Evolutionary conservation across 2,329 filamentous ascomycete species (phyloP), one percentile per base, ranked within the genome.

Genomic region (Lachnellula cervina): DNA sequence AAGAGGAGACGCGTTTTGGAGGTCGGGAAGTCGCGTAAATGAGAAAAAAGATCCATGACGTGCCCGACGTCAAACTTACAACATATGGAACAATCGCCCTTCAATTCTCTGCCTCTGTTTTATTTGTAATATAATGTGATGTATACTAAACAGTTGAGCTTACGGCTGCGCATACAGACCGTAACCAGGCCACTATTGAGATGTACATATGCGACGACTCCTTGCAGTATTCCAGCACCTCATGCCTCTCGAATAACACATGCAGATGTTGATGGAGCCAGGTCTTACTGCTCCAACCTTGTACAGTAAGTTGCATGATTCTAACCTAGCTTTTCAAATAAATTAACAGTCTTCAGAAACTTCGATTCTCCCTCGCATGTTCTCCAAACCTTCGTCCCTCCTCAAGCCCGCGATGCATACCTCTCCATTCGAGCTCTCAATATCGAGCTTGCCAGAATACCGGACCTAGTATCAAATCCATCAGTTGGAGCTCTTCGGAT

Each of bases 401-500:
- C 77, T 3, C 79, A 86, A 32, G 80, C 87, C 13, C 86, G 85
- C 66, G 86, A 95, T 72, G 87, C 90, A 63, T 97, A 97, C 74
- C 82, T 96, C 64, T 90, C 92, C 57, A 84, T 99, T 56, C 89
- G 93, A 60, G 88, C 92, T 50, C 85, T 99, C 72, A 99, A 99
- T 70, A 81, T 97, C 66, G 93, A 97, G 71, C 82, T 97, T 58
- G 89, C 93, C 45, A 83, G 89, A 55, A 88, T 97, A 59, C 90
- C 94, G 55, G 93, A 97, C 73, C 84, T 89, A 13, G 92, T 94
- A 19, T 94, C 89, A 47, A 94, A 88, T 58, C 84, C 89, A n/a
- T 87, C 87, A 4, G 89, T 97, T 58, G 93, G 90, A 49, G 80
- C 86, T 51, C 84, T 97, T 79, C 90, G 94, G 61, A 87, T 96